Conservation (phyloP, 331 rosid genomes). For the Acacia pycnantha region DNA sequence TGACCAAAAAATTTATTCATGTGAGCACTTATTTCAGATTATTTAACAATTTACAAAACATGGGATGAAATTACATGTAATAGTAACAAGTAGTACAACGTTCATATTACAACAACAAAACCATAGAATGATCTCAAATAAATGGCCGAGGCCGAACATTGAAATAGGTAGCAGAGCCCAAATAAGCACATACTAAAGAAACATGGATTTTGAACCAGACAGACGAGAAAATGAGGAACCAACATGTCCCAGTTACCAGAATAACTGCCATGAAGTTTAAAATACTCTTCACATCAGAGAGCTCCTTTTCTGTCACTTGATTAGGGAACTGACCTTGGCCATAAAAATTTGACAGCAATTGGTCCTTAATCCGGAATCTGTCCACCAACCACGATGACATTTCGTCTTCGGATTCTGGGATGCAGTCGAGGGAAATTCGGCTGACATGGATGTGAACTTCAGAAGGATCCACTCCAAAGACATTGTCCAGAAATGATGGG, state of each 20-base stretch:
- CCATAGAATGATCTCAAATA: conserved; percentile 23
- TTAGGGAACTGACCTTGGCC: conserved; percentile 61
- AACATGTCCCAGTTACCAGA: conserved; percentile 40
- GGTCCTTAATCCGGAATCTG: conserved; percentile 54
- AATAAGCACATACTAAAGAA: conserved; percentile 54
- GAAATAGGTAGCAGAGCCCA: conserved; percentile 57
- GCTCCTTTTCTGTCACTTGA: conserved; percentile 53
- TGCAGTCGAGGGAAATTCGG: conserved; percentile 40
- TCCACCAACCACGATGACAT: conserved; percentile 53
- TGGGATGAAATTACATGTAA: conserved; percentile 6
- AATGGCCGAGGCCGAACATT: conserved; percentile 59
- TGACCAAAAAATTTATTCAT: neutral
- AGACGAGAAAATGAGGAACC: conserved; percentile 45
- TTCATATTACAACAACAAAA: conserved; percentile 23
- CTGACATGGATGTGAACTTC: conserved; percentile 73
- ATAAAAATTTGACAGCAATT: conserved; percentile 59
- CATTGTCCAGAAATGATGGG: conserved; percentile 81
- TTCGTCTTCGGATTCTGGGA: conserved; percentile 61
- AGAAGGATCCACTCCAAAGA: conserved; percentile 66
- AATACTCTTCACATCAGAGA: conserved; percentile 50
- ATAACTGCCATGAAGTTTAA: conserved; percentile 43
- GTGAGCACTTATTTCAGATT: neutral
- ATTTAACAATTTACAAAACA: neutral
- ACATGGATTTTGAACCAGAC: conserved; percentile 67
- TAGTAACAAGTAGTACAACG: conserved; percentile 8